Evolutionary conservation across 768 basidiomycete species (phyloP), one percentile per base, ranked within the genome.

Genomic region (Chalciporus sphaerocephalus): DNA sequence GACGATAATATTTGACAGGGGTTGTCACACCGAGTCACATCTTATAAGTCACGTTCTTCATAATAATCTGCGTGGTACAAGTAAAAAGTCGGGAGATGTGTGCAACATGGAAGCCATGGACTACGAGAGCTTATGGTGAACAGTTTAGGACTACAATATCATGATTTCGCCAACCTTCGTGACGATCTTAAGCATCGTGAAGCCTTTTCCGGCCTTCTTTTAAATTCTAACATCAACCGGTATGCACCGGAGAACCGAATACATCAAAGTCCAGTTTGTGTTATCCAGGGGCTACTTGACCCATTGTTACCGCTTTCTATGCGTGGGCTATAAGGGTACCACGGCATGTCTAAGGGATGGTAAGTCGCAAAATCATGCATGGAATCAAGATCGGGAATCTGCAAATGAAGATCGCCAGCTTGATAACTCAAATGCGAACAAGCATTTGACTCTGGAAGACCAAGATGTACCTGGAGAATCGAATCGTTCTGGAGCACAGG

Each of bases 301-400:
- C 36, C 16, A 32, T 36, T 30, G 28, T 32, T 15, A 32, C 30
- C 7, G 13, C 30, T 32, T n/a, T 32, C 30, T 10, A 28, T 37
- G 22, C 25, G 10, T 34, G 40, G 43, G 50, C 40, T 43, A 27
- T 23, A 45, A 24, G 32, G 45, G 25, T 4, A 33, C 4, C 18
- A 36, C 42, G 8, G n/a, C 6, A 15, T 9, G 15, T 32, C 30
- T 2, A 33, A 35, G 25, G 38, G 42, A 24, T 52, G 28, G 35
- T 38, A 45, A 35, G 10, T 25, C 47, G 22, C 6, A 35, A 38
- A 15, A 32, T 39, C 0, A 36, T 44, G 40, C 16, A 10, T 42
- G 38, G n/a, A 1, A 37, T 23, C 17, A 23, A 40, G 36, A 33
- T 20, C 36, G 21, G 40, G 37, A 16, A 7, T 27, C 17, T 40